A percentile compares a stretch with the other conserved stretches of the same genome.
Conservation (phyloP, 345 rosid species). For the Eucalyptus marginata region DNA sequence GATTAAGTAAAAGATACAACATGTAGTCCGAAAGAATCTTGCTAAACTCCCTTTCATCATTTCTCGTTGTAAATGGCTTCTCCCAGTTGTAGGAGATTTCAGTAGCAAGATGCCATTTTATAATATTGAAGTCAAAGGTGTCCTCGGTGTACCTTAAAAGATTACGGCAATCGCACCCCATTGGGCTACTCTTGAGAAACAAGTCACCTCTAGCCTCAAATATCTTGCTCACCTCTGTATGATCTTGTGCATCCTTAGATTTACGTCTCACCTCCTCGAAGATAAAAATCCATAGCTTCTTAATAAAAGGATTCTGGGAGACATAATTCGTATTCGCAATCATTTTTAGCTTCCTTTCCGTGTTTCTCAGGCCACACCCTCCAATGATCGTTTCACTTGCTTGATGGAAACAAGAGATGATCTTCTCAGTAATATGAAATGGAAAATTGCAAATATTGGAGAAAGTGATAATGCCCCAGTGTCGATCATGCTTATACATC, state of each 20-base stretch:
- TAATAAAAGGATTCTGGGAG: too few species aligned
- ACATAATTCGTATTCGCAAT: too few species aligned
- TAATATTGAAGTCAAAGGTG: not conserved
- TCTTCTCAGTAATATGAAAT: too few species aligned
- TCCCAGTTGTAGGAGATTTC: not conserved
- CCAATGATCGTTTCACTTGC: too few species aligned
- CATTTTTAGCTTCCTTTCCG: too few species aligned
- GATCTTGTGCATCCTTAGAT: not conserved
- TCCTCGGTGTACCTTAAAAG: not conserved
- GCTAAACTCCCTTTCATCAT: not conserved
- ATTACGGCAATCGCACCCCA: not conserved
- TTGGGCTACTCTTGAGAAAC: not conserved
- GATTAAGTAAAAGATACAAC: not conserved
- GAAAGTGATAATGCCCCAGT: slow-evolving; percentile 10
- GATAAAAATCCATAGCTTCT: too few species aligned
- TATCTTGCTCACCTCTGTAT: not conserved
- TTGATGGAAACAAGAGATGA: too few species aligned
- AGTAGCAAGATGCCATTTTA: not conserved
- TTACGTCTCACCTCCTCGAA: not conserved
- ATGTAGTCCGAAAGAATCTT: not conserved
- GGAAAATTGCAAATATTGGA: too few species aligned
- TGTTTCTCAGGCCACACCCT: too few species aligned
- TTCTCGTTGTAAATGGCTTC: not conserved
- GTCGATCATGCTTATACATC: not conserved
- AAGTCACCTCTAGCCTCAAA: not conserved